phyloP scores from a whole-genome alignment of 768 basidiomycete genomes.

The Dioszegia hungarica region DNA sequence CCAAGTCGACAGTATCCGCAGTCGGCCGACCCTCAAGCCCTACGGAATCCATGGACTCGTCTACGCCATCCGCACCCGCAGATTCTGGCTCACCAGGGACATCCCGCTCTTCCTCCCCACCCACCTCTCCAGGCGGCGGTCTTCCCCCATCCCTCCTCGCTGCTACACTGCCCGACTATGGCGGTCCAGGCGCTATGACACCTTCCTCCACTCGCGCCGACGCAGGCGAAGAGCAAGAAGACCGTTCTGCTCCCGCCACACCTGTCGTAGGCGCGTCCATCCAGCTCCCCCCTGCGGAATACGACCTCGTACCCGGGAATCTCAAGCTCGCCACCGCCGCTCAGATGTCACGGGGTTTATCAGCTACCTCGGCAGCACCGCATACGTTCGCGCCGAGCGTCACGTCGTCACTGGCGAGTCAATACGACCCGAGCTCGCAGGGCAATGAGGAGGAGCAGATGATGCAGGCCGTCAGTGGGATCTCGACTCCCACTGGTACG shows the following conservation, averaged over 20 bases:
- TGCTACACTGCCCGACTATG: constrained; percentile 31
- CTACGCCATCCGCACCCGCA: constrained; percentile 10
- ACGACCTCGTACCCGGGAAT: constrained; percentile 30
- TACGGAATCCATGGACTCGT: constrained; percentile 28
- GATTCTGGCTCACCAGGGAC: constrained; percentile 23
- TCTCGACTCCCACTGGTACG: constrained; percentile 37
- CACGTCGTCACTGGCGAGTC: constrained; percentile 10
- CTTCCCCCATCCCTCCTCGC: constrained; percentile 17
- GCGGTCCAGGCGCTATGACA: constrained; percentile 29
- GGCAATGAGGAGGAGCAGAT: constrained; percentile 27
- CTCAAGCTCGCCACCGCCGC: constrained; percentile 19
- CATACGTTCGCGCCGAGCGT: constrained; percentile 8
- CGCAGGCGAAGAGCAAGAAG: constrained; percentile 24
- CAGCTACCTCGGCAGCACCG: not conserved
- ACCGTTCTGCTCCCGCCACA: constrained; percentile 28
- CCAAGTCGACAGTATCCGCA: not conserved
- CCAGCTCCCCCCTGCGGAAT: constrained; percentile 19
- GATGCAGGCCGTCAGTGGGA: constrained; percentile 37
- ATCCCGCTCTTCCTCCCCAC: constrained; percentile 31
- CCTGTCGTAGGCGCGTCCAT: constrained; percentile 19
- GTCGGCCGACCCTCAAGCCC: constrained; percentile 29
- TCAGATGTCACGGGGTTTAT: constrained; percentile 2
- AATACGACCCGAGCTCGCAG: constrained; percentile 17
- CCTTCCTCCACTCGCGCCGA: constrained; percentile 42
- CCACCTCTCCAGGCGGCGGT: constrained; percentile 24